phyloP scores from a whole-genome alignment of 1,139 yeast genomes.

The Insectozyma bohioensis region DNA sequence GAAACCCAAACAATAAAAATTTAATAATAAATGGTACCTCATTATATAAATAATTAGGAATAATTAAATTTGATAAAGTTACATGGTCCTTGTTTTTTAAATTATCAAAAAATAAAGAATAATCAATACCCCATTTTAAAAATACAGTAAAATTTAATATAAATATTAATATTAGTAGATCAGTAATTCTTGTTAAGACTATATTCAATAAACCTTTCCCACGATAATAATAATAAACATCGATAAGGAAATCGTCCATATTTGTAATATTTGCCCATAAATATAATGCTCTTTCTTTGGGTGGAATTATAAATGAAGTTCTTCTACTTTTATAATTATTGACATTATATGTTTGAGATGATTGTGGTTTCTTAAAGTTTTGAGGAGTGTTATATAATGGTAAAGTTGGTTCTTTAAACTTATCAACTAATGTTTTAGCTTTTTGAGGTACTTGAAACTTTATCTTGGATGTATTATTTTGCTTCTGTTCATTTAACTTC shows the following conservation, averaged over 20 bases:
- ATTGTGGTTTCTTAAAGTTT: conserved; percentile 4
- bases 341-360: conserved; percentile 2
- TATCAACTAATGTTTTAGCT: conserved; percentile 6
- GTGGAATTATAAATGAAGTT: conserved; percentile 34
- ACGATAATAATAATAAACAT: conserved; percentile 78
- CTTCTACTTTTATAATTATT: conserved; percentile 15
- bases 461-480: conserved; percentile 6
- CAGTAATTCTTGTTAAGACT: conserved; percentile 60
- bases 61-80: conserved; percentile 47
- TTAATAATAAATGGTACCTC: conserved; percentile 52
- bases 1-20: conserved; percentile 61
- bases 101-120: conserved; percentile 33
- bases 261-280: conserved; percentile 95
- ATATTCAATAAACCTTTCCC: conserved; percentile 87
- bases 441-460: conserved; percentile 13
- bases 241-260: conserved; percentile 79
- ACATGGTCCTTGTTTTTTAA: conserved; percentile 20
- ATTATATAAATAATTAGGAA: conserved; percentile 56
- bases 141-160: conserved; percentile 77
- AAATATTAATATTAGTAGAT: conserved; percentile 71
- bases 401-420: conserved; percentile 6
- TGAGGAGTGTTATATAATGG: conserved; percentile 11
- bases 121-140: conserved; percentile 82
- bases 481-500: background rate
- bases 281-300: conserved; percentile 85